Evolutionary conservation across 2,329 filamentous ascomycete genomes (phyloP), one percentile per base, ranked within the genome.

Genomic region (Emergomyces orientalis): DNA sequence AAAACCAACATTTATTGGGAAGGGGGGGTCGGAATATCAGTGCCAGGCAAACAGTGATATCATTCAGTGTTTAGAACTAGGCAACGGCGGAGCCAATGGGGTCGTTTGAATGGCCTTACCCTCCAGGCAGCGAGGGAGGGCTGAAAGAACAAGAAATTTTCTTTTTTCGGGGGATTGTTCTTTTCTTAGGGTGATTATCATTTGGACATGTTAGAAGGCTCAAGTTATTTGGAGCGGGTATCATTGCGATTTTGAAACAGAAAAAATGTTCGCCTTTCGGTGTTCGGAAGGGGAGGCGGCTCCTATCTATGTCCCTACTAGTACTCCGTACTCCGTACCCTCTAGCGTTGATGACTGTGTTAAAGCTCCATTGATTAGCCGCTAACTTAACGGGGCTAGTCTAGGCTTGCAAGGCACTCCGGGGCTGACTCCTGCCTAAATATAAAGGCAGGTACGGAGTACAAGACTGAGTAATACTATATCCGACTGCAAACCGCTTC

Each of bases 371-470:
- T 19, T 1, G 49, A 49, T 4, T 22, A 39, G 9, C 32, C 54
- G 34, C 54, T 39, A 39, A 56, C 32, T n/a, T 39, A 25, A 56
- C 32, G 5, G 34, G 32, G 32, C 34, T 56, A 49, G 32, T 4
- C n/a, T 37, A 37, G 54, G 32, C 32, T 56, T 34, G 34, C 54
- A 56, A 56, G 54, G 54, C 54, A 25, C 11, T 8, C 54, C n/a
- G 19, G 51, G 54, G 54, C 54, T 56, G 54, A 56, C 54, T 56
- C 54, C 32, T 56, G 54, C 54, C 54, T 56, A 56, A 56, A 37
- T 25, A 39, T 39, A 37, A 56, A 56, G 54, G 54, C 34, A 37
- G 9, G 11, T 13, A 32, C 32, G 7, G 7, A 7, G 7, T n/a
- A n/a, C 14, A 37, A 39, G n/a, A 47, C 19, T 27, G 47, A 27